Evolutionary conservation across 441 rosid species (phyloP).

Genomic region (Theobroma grandiflorum): DNA sequence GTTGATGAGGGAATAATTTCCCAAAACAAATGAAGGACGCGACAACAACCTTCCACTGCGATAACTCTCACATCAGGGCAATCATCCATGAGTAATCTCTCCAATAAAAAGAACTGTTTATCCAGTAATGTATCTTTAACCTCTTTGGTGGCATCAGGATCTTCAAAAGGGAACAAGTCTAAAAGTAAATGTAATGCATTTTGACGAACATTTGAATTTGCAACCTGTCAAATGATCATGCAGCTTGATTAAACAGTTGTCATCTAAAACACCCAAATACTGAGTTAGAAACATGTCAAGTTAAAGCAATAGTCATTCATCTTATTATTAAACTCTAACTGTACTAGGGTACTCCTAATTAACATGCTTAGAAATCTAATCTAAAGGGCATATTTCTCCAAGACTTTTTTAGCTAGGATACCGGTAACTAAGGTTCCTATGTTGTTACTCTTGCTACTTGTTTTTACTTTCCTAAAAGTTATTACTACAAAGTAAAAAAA

Average conservation of each 20-base stretch:
- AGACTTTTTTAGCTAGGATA: background rate
- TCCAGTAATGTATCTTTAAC: slow-evolving; percentile 80
- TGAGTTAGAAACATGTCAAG: background rate
- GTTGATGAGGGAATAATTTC: slow-evolving; percentile 88
- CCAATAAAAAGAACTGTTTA: slow-evolving; percentile 87
- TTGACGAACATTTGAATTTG: slow-evolving; percentile 92
- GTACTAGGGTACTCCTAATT: background rate
- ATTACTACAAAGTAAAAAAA: background rate
- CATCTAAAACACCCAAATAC: background rate
- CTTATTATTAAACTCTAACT: background rate
- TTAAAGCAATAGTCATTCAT: background rate
- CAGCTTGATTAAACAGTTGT: slow-evolving; percentile 18
- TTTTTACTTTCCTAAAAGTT: no score
- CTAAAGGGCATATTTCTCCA: background rate
- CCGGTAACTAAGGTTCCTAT: background rate
- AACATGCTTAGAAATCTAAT: background rate
- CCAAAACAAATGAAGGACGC: slow-evolving; percentile 90
- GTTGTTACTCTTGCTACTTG: background rate
- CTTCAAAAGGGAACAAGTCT: slow-evolving; percentile 92
- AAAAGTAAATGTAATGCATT: slow-evolving; percentile 90
- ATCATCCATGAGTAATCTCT: slow-evolving; percentile 81
- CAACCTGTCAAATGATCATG: slow-evolving; percentile 66
- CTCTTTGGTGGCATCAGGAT: slow-evolving; percentile 92
- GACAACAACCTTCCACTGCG: slow-evolving; percentile 96
- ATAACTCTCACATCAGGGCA: slow-evolving; percentile 88